Conservation (phyloP, 2,329 filamentous ascomycete species). For the Pseudogymnoascus verrucosus region DNA sequence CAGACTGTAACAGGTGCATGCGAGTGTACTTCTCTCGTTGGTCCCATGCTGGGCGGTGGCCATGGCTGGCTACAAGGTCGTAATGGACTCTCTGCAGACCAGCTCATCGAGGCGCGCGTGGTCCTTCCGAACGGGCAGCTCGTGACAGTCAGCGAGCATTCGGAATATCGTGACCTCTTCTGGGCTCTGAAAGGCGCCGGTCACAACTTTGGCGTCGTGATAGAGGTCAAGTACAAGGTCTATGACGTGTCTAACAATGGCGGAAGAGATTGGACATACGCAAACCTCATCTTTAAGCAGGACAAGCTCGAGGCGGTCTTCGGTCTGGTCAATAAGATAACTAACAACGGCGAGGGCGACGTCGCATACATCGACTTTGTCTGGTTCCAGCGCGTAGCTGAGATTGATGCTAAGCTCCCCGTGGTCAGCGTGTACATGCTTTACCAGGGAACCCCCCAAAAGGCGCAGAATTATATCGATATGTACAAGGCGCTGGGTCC, state of each 20-base stretch:
- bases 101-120: slow-evolving; percentile 29
- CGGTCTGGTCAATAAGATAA: slow-evolving; percentile 7
- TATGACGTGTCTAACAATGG: neutral
- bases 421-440: slow-evolving; percentile 29
- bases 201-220: slow-evolving; percentile 38
- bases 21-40: slow-evolving; percentile 31
- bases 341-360: neutral
- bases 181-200: slow-evolving; percentile 30
- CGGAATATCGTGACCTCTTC: slow-evolving; percentile 40
- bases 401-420: slow-evolving; percentile 30
- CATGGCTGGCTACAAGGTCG: slow-evolving; percentile 48
- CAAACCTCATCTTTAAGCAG: slow-evolving; percentile 21
- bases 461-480: neutral
- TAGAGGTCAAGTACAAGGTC: slow-evolving; percentile 29
- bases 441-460: slow-evolving; percentile 28
- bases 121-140: slow-evolving; percentile 42
- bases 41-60: slow-evolving; percentile 20
- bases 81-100: slow-evolving; percentile 41
- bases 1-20: slow-evolving; percentile 16
- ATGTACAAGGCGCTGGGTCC: neutral
- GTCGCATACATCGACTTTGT: slow-evolving; percentile 40
- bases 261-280: neutral
- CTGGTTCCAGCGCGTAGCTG: slow-evolving; percentile 35
- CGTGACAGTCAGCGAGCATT: slow-evolving; percentile 32
- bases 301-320: slow-evolving; percentile 30